Percentiles rank a stretch among this genome's conserved stretches.
phyloP scores from a whole-genome alignment of 1,284 basidiomycete species.

The Megacollybia platyphylla region DNA sequence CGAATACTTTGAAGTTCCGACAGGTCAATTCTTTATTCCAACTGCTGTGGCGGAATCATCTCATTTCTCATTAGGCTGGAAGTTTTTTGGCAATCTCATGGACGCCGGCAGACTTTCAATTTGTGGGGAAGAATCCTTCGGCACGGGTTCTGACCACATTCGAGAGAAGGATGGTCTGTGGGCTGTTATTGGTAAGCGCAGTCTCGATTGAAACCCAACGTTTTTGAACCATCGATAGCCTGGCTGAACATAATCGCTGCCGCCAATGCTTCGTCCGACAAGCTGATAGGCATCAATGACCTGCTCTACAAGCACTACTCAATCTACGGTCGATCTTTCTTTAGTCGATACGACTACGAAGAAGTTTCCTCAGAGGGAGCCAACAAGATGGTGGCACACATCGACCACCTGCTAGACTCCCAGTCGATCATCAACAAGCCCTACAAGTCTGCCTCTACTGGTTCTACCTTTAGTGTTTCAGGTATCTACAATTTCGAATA shows the following conservation, averaged over 20 bases:
- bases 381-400: conserved; percentile 69
- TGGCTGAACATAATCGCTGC: conserved; percentile 98
- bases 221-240: conserved; percentile 32
- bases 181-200: conserved; percentile 76
- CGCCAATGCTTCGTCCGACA: conserved; percentile 70
- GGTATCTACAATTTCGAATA: conserved; percentile 86
- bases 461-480: conserved; percentile 68
- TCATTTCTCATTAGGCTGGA: conserved; percentile 62
- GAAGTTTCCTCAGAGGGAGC: conserved; percentile 91
- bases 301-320: conserved; percentile 80
- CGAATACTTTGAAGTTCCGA: conserved; percentile 94
- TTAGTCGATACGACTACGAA: conserved; percentile 98
- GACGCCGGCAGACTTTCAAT: conserved; percentile 95
- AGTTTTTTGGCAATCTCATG: conserved; percentile 99
- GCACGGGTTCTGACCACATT: conserved; percentile 99
- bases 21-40: conserved; percentile 36
- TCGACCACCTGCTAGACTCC: conserved; percentile 62
- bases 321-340: conserved; percentile 94
- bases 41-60: conserved; percentile 12
- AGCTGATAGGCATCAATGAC: conserved; percentile 80
- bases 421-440: conserved; percentile 55
- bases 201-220: conserved; percentile 1
- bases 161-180: conserved; percentile 98
- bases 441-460: conserved; percentile 55
- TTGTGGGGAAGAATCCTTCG: conserved; percentile 98